phyloP scores from a whole-genome alignment of 2,329 filamentous ascomycete genomes.

The Pseudocercospora eumusae region DNA sequence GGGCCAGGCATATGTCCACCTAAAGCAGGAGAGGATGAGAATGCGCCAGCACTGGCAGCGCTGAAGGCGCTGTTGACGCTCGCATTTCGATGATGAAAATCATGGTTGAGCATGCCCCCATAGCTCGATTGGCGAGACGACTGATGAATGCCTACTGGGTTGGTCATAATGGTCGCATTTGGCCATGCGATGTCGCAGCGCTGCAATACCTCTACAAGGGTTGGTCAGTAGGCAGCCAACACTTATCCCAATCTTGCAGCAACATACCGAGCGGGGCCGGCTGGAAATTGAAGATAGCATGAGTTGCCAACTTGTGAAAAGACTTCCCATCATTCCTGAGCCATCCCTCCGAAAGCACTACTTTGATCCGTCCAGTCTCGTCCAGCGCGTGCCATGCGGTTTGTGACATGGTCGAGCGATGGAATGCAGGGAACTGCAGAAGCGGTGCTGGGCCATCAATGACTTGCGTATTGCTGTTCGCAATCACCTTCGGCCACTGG shows the following conservation, averaged over 20 bases:
- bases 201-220: conserved; percentile 66
- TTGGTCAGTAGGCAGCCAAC: conserved; percentile 9
- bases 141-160: neutral
- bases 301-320: conserved; percentile 69
- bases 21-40: conserved; percentile 14
- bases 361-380: conserved; percentile 70
- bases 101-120: conserved; percentile 7
- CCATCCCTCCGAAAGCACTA: conserved; percentile 74
- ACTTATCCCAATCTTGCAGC: neutral
- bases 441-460: conserved; percentile 40
- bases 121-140: conserved; percentile 52
- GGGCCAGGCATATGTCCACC: conserved; percentile 17
- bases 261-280: conserved; percentile 73
- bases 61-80: conserved; percentile 10
- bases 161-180: conserved; percentile 58
- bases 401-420: conserved; percentile 67
- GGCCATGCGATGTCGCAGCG: conserved; percentile 77
- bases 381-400: conserved; percentile 72
- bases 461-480: conserved; percentile 10
- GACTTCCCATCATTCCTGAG: conserved; percentile 14
- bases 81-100: neutral
- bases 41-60: conserved; percentile 9
- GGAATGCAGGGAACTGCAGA: conserved; percentile 73
- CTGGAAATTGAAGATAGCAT: conserved; percentile 80
- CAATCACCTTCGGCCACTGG: conserved; percentile 51